A percentile compares a stretch with the other conserved stretches of the same genome.
These are phyloP conservation scores for Albifimbria verrucaria DNA, from an alignment of 2,329 filamentous ascomycete genomes.

Conservation along the genomic window DNA sequence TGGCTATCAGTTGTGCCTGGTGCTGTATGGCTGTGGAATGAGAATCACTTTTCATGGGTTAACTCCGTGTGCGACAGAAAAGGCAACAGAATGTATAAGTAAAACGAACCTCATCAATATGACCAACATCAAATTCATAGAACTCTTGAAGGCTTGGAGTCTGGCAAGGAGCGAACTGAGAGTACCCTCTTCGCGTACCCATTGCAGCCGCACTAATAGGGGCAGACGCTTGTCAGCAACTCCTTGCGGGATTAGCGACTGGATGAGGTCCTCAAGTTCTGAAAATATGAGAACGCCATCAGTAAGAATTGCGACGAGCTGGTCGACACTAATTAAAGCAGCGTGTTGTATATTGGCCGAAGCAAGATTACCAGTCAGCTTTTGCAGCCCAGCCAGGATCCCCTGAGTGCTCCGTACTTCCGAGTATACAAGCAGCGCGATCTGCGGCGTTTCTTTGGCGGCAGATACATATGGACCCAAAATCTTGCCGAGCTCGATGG, in stretches of 20 bases:
- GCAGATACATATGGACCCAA: slow-evolving; percentile 9
- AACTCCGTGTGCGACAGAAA: neutral
- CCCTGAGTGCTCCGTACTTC: slow-evolving; percentile 9
- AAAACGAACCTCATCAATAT: neutral
- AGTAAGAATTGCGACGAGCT: slow-evolving; percentile 4
- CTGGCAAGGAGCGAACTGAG: neutral
- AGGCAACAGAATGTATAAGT: no score
- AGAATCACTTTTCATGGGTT: neutral
- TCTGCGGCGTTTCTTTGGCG: slow-evolving; percentile 9
- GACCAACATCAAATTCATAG: neutral
- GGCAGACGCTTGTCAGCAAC: neutral
- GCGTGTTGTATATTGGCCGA: neutral
- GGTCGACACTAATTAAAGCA: neutral
- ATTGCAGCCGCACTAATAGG: neutral
- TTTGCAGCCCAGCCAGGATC: slow-evolving; percentile 5
- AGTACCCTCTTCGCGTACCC: neutral
- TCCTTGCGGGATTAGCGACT: neutral
- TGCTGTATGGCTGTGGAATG: neutral
- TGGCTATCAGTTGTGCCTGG: neutral
- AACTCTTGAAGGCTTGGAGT: neutral
- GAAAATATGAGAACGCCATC: slow-evolving; percentile 11
- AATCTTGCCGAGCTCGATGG: neutral
- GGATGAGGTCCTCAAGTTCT: slow-evolving; percentile 4
- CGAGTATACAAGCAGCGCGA: slow-evolving; percentile 6
- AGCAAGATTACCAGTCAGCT: neutral